These are phyloP conservation scores for Mitragyna speciosa DNA, from an alignment of 257 asterid species.

Conservation along the genomic window DNA sequence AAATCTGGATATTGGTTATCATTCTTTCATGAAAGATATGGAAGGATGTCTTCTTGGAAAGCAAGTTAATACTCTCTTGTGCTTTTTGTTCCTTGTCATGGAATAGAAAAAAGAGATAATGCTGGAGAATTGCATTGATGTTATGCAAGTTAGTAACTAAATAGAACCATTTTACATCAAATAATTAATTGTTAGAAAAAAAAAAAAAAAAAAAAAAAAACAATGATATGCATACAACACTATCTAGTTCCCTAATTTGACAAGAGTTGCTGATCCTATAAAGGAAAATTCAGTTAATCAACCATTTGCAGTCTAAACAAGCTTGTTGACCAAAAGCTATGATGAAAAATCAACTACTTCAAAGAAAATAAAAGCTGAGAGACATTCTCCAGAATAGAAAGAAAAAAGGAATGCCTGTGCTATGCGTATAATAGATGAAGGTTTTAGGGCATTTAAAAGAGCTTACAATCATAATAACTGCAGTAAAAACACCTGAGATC, in stretches of 20 bases:
- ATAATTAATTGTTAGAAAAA: not conserved
- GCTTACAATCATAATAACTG: not conserved
- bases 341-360: not conserved
- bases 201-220: too few species aligned
- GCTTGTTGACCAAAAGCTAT: not conserved
- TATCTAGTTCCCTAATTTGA: not conserved
- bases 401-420: not conserved
- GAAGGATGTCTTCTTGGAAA: too few species aligned
- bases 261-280: not conserved
- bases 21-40: too few species aligned
- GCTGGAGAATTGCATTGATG: not conserved
- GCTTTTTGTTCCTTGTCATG: not conserved
- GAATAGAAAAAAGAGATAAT: not conserved
- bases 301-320: not conserved
- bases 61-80: not conserved
- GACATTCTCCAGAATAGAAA: not conserved
- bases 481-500: not conserved
- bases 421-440: not conserved
- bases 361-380: not conserved
- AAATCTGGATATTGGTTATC: too few species aligned
- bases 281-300: not conserved
- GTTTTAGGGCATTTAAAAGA: not conserved
- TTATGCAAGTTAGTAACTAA: not conserved
- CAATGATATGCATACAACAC: not conserved
- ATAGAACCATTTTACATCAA: not conserved